Evolutionary conservation across 1,284 basidiomycete species (phyloP).

Genomic region (Austroboletus novae-zelandiae): DNA sequence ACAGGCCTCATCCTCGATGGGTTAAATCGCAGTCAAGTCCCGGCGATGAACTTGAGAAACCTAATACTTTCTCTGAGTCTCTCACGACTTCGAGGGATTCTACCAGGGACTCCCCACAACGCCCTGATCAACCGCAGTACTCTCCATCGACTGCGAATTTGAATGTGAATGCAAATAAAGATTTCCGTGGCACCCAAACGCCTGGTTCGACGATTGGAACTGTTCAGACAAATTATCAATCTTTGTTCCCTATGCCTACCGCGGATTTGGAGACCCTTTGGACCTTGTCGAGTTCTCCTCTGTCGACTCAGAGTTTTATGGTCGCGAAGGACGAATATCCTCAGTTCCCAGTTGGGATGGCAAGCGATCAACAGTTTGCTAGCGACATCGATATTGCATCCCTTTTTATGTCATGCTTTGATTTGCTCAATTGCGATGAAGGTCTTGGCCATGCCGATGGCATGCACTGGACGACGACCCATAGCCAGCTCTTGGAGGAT

Average conservation of each 20-base stretch:
- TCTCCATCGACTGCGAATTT: not conserved
- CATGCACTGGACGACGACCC: not conserved
- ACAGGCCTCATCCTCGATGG: conserved; percentile 72
- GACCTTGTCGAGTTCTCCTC: conserved; percentile 28
- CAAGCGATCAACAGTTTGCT: conserved; percentile 26
- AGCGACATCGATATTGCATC: conserved; percentile 40
- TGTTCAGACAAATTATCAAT: conserved; percentile 4
- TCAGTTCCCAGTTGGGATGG: conserved; percentile 29
- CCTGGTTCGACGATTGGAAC: conserved; percentile 6
- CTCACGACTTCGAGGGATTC: conserved; percentile 18
- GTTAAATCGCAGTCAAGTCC: conserved; percentile 35
- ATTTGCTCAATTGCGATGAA: conserved; percentile 25
- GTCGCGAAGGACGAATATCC: conserved; percentile 41
- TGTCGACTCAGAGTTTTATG: conserved; percentile 39
- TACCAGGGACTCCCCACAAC: conserved; percentile 1
- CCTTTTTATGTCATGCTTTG: conserved; percentile 40
- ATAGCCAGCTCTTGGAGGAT: conserved; percentile 20
- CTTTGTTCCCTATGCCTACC: conserved; percentile 12
- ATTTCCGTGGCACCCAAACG: conserved; percentile 1
- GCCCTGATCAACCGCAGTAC: conserved; percentile 1
- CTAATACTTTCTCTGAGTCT: conserved; percentile 20
- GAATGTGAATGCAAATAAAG: conserved; percentile 4
- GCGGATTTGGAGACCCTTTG: conserved; percentile 7
- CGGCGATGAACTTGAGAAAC: conserved; percentile 26
- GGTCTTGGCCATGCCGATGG: conserved; percentile 10